phyloP scores from a whole-genome alignment of 2,329 filamentous ascomycete species.

The Exophiala lecanii-corni region DNA sequence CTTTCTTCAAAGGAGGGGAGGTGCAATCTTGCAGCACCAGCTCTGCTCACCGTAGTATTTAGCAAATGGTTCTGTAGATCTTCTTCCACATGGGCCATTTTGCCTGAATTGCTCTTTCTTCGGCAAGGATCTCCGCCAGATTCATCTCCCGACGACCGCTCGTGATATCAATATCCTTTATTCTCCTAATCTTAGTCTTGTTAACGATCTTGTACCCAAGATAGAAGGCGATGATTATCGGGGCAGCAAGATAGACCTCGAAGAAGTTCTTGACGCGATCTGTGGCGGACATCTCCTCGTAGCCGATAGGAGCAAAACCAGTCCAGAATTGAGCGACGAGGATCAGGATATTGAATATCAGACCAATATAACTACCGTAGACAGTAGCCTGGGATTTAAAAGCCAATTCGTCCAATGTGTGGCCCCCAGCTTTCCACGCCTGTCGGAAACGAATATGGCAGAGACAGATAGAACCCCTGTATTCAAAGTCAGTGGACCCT shows the following conservation, averaged over 20 bases:
- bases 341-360: conserved; percentile 52
- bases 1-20: no score
- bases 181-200: conserved; percentile 63
- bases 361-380: conserved; percentile 58
- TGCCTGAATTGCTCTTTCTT: conserved; percentile 70
- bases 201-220: conserved; percentile 70
- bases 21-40: no score
- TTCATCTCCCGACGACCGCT: conserved; percentile 84
- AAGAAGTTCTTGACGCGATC: conserved; percentile 28
- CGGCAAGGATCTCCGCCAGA: conserved; percentile 68
- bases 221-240: conserved; percentile 49
- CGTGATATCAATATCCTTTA: conserved; percentile 75
- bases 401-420: conserved; percentile 58
- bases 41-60: no score
- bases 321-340: conserved; percentile 49
- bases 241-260: conserved; percentile 30
- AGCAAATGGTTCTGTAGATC: conserved; percentile 69
- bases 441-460: conserved; percentile 64
- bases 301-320: conserved; percentile 27
- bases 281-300: conserved; percentile 24
- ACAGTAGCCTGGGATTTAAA: conserved; percentile 60
- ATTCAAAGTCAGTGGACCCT: neutral
- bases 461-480: conserved; percentile 59
- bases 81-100: conserved; percentile 73
- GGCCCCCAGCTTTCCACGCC: conserved; percentile 56